Base-by-base conservation (phyloP, 495 filamentous ascomycete genomes). In the Platismatia glauca region DNA sequence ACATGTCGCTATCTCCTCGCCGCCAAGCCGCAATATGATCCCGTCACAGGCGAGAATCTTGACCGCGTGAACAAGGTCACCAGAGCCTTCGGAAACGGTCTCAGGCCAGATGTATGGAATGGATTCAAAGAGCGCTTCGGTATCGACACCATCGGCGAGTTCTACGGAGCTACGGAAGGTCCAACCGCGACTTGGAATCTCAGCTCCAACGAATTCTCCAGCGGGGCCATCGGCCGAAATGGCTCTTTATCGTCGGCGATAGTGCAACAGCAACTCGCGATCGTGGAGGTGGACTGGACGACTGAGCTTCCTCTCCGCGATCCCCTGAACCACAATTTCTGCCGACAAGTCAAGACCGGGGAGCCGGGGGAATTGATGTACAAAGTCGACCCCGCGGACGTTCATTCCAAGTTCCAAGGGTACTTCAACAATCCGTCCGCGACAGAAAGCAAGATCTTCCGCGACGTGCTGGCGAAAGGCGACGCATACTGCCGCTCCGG, bases 21-120 rank as follows among this genome's bases (percentile, higher is more conserved):
- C 0, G 84, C 86, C 0, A 84, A 89, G 1, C 81, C 88, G 1
- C 74, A 82, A 58, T 71, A 82, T 33, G 83, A 89, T 65, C 77
- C 86, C 6, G 67, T 70, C 12, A 90, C 85, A 2, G 86, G 87
- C 24, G 84, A 88, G 68, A 82, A 85, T 65, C 77, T 91, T 41
- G 94, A 97, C 72, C 83, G 81, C 62, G 83, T 87, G 63, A 86
- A 97, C 75, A 83, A 78, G 0, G 80, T 97, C 7, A 86, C 87
- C 4, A 50, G 89, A n/a, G 93, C 91, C 1, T 89, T 93, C 61
- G 94, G 94, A 12, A 98, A 98, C 68, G 94, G 94, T 20, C 76
- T 98, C 31, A 85, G 94, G 0, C 91, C 93, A 0, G 94, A 98
- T 68, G 85, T 97, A 37, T 98, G 94, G 94, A 82, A 88, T 20